Percentiles rank a stretch among this genome's conserved stretches.
Conservation (phyloP, 202 grass and related monocot species). For the Digitaria exilis region DNA sequence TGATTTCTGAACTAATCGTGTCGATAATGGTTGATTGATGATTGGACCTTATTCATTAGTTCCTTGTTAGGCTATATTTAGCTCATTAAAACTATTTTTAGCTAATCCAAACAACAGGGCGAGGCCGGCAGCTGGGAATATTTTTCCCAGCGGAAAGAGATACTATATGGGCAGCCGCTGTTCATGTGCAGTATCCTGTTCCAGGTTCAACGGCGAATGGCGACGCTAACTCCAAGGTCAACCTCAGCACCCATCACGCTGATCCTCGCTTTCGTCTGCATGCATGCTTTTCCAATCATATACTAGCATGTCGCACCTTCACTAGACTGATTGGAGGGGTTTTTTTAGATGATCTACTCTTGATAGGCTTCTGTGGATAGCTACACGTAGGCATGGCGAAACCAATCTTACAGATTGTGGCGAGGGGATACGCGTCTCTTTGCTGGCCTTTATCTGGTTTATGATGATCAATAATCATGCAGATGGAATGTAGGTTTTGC, state of each 20-base stretch:
- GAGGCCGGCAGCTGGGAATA: no score
- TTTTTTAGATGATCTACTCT: slow-evolving; percentile 40
- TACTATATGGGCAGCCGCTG: not conserved
- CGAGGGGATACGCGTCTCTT: slow-evolving; percentile 23
- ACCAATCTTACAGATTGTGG: slow-evolving; percentile 29
- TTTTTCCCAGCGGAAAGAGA: no score
- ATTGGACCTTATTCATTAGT: no score
- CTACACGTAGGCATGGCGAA: slow-evolving; percentile 18
- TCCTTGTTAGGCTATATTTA: no score
- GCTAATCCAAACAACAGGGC: no score
- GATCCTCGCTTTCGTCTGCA: slow-evolving; percentile 48
- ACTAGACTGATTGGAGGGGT: slow-evolving; percentile 36
- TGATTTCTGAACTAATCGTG: no score
- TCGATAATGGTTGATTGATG: no score
- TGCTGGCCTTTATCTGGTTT: slow-evolving; percentile 22
- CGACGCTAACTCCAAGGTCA: slow-evolving; percentile 59
- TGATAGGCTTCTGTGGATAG: not conserved
- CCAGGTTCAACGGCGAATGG: slow-evolving; percentile 38
- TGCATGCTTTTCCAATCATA: slow-evolving; percentile 63
- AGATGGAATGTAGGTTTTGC: slow-evolving; percentile 2
- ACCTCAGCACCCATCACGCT: slow-evolving; percentile 52
- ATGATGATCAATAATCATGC: slow-evolving; percentile 33
- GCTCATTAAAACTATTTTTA: no score
- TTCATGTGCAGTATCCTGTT: slow-evolving; percentile 51
- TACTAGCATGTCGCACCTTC: slow-evolving; percentile 41